These are phyloP conservation scores for Dacryopinax spathularia DNA, from an alignment of 768 basidiomycete species.

Conservation along the genomic window DNA sequence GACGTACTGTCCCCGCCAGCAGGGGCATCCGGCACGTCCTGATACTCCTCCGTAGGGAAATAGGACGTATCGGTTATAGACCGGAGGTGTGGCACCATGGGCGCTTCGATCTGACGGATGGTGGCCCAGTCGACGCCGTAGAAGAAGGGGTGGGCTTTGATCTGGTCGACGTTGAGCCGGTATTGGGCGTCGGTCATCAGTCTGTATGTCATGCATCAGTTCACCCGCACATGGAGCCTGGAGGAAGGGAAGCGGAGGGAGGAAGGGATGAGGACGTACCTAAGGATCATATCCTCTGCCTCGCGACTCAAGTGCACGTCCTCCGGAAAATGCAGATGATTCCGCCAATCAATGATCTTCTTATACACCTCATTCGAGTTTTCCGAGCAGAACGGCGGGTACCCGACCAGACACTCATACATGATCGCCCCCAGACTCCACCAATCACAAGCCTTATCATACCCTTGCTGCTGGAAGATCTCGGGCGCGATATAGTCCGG, in stretches of 20 bases:
- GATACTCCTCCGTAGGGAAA: conserved; percentile 89
- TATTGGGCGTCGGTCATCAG: conserved; percentile 74
- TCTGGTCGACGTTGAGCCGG: conserved; percentile 67
- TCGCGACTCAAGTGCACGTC: conserved; percentile 87
- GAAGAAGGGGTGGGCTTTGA: conserved; percentile 86
- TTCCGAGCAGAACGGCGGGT: conserved; percentile 93
- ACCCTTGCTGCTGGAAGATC: conserved; percentile 93
- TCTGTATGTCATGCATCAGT: conserved; percentile 12
- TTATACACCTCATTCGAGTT: conserved; percentile 95
- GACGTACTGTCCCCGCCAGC: conserved; percentile 27
- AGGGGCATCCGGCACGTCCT: conserved; percentile 48
- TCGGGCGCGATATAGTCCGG: conserved; percentile 95
- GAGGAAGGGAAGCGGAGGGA: conserved; percentile 2
- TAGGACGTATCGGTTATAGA: conserved; percentile 96
- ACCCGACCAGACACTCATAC: conserved; percentile 96
- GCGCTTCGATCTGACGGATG: conserved; percentile 80
- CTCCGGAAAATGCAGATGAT: conserved; percentile 77
- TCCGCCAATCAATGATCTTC: conserved; percentile 91
- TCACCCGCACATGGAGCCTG: no score
- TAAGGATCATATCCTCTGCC: conserved; percentile 73
- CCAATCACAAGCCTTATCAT: conserved; percentile 97
- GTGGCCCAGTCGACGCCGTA: conserved; percentile 88
- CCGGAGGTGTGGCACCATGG: conserved; percentile 87
- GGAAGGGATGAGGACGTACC: conserved; percentile 26
- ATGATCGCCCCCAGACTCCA: conserved; percentile 98